Evolutionary conservation across 1,284 basidiomycete species (phyloP), one percentile per base, ranked within the genome.

Genomic region (Leccinum angustisporum): DNA sequence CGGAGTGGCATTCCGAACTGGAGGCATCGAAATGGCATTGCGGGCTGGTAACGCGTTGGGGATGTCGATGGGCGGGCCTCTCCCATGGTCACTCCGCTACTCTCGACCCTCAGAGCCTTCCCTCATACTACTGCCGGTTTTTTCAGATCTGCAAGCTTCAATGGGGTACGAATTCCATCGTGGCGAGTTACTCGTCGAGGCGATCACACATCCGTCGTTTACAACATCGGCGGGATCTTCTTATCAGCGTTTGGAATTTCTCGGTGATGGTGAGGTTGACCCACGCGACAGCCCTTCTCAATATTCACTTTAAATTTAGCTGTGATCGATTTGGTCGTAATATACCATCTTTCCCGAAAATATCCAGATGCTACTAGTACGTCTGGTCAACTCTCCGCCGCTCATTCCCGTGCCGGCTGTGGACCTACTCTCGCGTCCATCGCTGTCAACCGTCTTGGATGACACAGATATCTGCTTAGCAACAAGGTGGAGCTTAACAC

Each of bases 181-280:
- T 40, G 81, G 83, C 7, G 76, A 80, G 54, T 73, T 94, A 10
- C 75, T 95, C 16, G 70, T 87, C 8, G 90, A 94, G 74, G 92
- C 92, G 5, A 76, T 93, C 34, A 92, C 90, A 0, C 93, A 95
- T 70, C 88, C 92, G 0, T 92, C 91, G 0, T 91, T 90, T 69
- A 79, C 79, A 13, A 69, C 78, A 27, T 78, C 78, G 1, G 81
- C 82, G 4, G 82, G 80, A 9, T 77, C 83, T 7, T 91, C 90
- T 1, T 95, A 95, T 72, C 89, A 95, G 65, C 82, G 93, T 10
- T 79, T 94, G 10, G 93, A 95, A 67, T 94, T 92, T 69, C 80
- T 95, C 1, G 93, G 93, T 43, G 92, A 94, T 72, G 90, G 91
- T 92, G 68, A 75, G 85, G 34, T 58, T 56, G 8, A 51, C 25